These are phyloP conservation scores for Euphorbia lathyris DNA, from an alignment of 345 rosid species.

Conservation along the genomic window DNA sequence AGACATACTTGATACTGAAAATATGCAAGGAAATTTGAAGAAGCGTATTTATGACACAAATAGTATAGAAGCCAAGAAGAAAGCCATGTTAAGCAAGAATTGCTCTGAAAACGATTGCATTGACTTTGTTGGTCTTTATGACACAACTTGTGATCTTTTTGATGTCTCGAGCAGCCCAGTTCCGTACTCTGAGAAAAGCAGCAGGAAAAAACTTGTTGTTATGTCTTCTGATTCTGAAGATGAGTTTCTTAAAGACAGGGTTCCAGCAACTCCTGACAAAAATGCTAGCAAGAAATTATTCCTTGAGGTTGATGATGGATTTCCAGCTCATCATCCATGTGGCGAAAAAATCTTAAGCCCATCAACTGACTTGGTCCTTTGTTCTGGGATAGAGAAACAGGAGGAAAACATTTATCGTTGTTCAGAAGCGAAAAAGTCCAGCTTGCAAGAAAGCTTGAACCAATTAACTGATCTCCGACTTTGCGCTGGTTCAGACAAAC, in stretches of 20 bases:
- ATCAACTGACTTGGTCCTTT: conserved; percentile 28
- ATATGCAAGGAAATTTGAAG: conserved; percentile 30
- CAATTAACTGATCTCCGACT: conserved; percentile 31
- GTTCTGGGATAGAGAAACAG: conserved; percentile 26
- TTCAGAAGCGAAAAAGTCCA: conserved; percentile 33
- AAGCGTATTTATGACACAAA: conserved; percentile 34
- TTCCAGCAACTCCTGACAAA: conserved; percentile 22
- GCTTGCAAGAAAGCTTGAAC: conserved; percentile 28
- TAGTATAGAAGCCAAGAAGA: conserved; percentile 65
- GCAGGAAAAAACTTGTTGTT: conserved; percentile 49
- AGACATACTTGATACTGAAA: conserved; percentile 40
- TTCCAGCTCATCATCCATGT: conserved; percentile 25
- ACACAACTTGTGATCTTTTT: conserved; percentile 30
- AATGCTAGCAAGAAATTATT: conserved; percentile 26
- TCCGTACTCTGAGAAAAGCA: conserved; percentile 34
- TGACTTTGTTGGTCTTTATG: conserved; percentile 37
- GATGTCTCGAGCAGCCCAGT: conserved; percentile 44
- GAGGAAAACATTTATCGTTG: conserved; percentile 30
- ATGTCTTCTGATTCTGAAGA: conserved; percentile 87
- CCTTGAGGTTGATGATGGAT: conserved; percentile 25
- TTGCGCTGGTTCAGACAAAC: conserved; percentile 26
- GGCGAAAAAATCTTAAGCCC: conserved; percentile 31
- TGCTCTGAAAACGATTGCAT: conserved; percentile 41
- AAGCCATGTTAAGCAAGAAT: conserved; percentile 64
- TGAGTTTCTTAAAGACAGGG: conserved; percentile 34